Evolutionary conservation across 1,139 yeast genomes (phyloP).

Genomic region (Trichomonascaceae sp.): DNA sequence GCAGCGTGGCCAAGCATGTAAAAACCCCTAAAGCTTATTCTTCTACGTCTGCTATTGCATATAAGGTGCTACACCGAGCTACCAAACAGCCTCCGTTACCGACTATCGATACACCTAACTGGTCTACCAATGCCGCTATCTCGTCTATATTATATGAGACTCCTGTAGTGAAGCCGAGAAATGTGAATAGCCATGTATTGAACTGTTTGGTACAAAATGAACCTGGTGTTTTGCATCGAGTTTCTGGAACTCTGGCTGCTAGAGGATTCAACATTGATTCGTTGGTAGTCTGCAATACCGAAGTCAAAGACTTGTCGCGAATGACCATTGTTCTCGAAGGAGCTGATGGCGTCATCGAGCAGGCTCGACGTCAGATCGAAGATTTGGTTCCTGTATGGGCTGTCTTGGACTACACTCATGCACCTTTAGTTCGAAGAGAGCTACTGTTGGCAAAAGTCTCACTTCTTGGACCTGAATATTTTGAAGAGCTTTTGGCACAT

Average conservation of each 20-base stretch:
- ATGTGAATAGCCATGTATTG: slow-evolving; percentile 64
- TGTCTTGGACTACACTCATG: slow-evolving; percentile 85
- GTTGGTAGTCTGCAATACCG: slow-evolving; percentile 92
- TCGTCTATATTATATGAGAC: slow-evolving; percentile 92
- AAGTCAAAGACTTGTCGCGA: slow-evolving; percentile 88
- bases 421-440: slow-evolving; percentile 88
- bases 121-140: slow-evolving; percentile 96
- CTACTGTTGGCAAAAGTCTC: slow-evolving; percentile 86
- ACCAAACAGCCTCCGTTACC: slow-evolving; percentile 89
- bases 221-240: slow-evolving; percentile 93
- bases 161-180: slow-evolving; percentile 57
- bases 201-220: slow-evolving; percentile 97
- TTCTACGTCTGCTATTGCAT: slow-evolving; percentile 92
- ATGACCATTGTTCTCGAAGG: slow-evolving; percentile 96
- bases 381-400: slow-evolving; percentile 98
- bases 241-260: slow-evolving; percentile 94
- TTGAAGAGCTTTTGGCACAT: slow-evolving; percentile 87
- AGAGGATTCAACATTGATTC: slow-evolving; percentile 98
- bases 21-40: slow-evolving; percentile 18
- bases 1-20: slow-evolving; percentile 1
- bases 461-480: slow-evolving; percentile 91
- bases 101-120: slow-evolving; percentile 86
- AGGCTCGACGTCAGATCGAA: slow-evolving; percentile 97
- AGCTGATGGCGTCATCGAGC: slow-evolving; percentile 94
- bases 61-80: slow-evolving; percentile 78